These are phyloP conservation scores for Elsinoe perseae DNA, from an alignment of 2,329 filamentous ascomycete species.

Conservation along the genomic window DNA sequence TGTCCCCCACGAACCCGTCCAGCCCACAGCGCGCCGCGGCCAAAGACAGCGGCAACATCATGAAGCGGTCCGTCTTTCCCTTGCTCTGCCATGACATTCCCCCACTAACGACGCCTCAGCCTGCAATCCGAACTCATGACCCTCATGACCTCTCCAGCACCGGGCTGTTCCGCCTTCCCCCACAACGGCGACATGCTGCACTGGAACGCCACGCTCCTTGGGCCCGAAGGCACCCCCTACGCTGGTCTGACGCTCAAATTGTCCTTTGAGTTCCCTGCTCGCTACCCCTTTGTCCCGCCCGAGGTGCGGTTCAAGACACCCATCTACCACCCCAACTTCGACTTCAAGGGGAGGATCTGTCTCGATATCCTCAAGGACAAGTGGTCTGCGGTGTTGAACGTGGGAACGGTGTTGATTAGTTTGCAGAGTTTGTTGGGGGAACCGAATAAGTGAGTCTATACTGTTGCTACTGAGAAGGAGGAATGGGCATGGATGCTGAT, in stretches of 20 bases:
- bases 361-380: conserved; percentile 97
- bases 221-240: conserved; percentile 87
- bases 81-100: background rate
- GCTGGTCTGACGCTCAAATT: conserved; percentile 84
- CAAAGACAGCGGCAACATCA: conserved; percentile 37
- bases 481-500: conserved; percentile 16
- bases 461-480: too few relatives aligned
- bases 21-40: conserved; percentile 24
- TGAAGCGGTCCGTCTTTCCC: conserved; percentile 36
- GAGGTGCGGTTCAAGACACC: conserved; percentile 96
- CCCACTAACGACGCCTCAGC: conserved; percentile 42
- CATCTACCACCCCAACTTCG: conserved; percentile 98
- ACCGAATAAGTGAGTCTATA: conserved; percentile 79
- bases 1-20: conserved; percentile 25
- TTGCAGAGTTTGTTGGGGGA: conserved; percentile 92
- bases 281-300: conserved; percentile 87
- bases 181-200: conserved; percentile 82
- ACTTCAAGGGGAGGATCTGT: conserved; percentile 94
- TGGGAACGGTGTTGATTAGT: conserved; percentile 85
- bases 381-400: conserved; percentile 97
- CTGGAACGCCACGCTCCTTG: conserved; percentile 91
- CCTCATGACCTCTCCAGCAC: conserved; percentile 90
- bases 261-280: conserved; percentile 78
- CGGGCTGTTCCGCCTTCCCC: conserved; percentile 91
- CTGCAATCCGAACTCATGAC: conserved; percentile 97